These are phyloP conservation scores for Cyberlindnera euphorbiiphila DNA, from an alignment of 805 yeast genomes.

Conservation along the genomic window DNA sequence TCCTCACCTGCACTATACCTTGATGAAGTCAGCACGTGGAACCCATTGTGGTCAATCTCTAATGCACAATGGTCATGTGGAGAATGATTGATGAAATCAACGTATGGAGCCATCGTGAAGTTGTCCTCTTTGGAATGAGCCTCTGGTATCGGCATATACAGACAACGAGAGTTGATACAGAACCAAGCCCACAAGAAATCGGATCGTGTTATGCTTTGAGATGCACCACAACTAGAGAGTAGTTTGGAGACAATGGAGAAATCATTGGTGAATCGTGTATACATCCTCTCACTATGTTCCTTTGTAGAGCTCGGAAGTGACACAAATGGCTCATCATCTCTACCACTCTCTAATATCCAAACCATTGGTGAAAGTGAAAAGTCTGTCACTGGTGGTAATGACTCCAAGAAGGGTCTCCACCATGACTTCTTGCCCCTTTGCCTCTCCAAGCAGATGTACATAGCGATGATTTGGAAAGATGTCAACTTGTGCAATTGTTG, in stretches of 20 bases:
- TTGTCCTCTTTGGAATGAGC: conserved; percentile 52
- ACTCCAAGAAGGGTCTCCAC: conserved; percentile 67
- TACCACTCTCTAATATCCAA: conserved; percentile 45
- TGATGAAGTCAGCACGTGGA: conserved; percentile 42
- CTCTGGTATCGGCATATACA: conserved; percentile 67
- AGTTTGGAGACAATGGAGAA: conserved; percentile 32
- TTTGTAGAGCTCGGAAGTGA: conserved; percentile 43
- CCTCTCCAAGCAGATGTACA: conserved; percentile 46
- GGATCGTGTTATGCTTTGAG: conserved; percentile 8
- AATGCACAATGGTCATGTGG: conserved; percentile 48
- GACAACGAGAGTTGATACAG: conserved; percentile 86
- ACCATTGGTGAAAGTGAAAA: conserved; percentile 56
- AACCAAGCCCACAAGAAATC: conserved; percentile 71
- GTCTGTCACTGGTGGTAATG: conserved; percentile 56
- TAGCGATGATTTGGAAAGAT: conserved; percentile 56
- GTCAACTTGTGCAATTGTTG: conserved; percentile 40
- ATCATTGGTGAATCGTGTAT: conserved; percentile 42
- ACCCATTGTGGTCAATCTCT: conserved; percentile 43
- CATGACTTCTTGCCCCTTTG: conserved; percentile 39
- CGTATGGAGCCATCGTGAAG: conserved; percentile 87
- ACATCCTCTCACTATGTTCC: conserved; percentile 39
- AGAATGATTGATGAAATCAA: conserved; percentile 82
- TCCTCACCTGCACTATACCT: conserved; percentile 45
- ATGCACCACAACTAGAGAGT: too few relatives aligned
- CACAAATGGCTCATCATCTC: conserved; percentile 21